Evolutionary conservation across 495 filamentous ascomycete genomes (phyloP).

Genomic region (Penicillium tannophilum): DNA sequence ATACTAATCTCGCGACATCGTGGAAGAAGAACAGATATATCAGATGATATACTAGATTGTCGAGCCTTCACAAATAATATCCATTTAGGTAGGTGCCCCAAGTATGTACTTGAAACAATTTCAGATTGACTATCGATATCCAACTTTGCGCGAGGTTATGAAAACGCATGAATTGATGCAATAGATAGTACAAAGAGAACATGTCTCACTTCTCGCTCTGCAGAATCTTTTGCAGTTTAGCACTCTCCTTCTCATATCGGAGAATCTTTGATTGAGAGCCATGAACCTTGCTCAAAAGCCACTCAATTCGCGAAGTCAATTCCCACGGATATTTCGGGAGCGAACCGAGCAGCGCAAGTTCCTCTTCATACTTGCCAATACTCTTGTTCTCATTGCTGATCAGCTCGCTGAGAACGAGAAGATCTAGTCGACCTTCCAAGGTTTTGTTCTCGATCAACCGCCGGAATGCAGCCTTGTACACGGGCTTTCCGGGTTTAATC

Average conservation of each 20-base stretch:
- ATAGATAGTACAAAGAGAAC: too few relatives aligned
- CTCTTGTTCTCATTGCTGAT: conserved; percentile 70
- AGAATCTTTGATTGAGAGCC: conserved; percentile 74
- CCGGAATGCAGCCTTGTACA: conserved; percentile 82
- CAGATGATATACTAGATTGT: too few relatives aligned
- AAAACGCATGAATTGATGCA: too few relatives aligned
- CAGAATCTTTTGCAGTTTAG: conserved; percentile 62
- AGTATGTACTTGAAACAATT: too few relatives aligned
- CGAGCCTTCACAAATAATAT: too few relatives aligned
- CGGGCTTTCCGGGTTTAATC: conserved; percentile 81
- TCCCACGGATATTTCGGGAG: conserved; percentile 66
- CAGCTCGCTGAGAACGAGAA: conserved; percentile 65
- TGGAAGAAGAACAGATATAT: too few relatives aligned
- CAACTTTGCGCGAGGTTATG: too few relatives aligned
- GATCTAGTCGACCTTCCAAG: conserved; percentile 72
- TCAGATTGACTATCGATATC: too few relatives aligned
- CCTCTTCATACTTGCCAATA: conserved; percentile 78
- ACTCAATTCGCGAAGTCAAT: conserved; percentile 61
- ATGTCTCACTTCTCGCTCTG: conserved; percentile 21
- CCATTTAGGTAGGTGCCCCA: too few relatives aligned
- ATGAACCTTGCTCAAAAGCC: conserved; percentile 71
- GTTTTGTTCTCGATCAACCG: conserved; percentile 70
- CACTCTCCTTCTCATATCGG: conserved; percentile 72
- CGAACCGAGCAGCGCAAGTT: conserved; percentile 66
- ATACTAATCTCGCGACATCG: too few relatives aligned